phyloP scores from a whole-genome alignment of 345 rosid genomes.

The Stellera chamaejasme region DNA sequence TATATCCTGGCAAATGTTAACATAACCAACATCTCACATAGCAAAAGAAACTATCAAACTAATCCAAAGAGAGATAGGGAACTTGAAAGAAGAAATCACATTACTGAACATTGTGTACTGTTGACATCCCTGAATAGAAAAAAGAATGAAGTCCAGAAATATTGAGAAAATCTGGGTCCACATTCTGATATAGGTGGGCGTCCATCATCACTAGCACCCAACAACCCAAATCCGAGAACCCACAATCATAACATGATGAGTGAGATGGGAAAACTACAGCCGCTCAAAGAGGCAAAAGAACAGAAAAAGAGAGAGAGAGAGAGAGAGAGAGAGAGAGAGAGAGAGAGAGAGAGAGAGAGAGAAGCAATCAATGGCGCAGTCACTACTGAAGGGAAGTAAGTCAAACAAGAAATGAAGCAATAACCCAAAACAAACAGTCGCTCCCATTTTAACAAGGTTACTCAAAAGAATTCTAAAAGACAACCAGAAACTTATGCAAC shows the following conservation, averaged over 20 bases:
- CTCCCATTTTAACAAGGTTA: constrained; percentile 26
- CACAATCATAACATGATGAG: constrained; percentile 14
- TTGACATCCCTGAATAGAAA: constrained; percentile 6
- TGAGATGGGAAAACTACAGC: constrained; percentile 13
- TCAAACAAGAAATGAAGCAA: constrained; percentile 39
- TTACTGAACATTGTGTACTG: constrained; percentile 2
- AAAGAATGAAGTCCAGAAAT: not conserved
- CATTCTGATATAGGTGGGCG: constrained; percentile 21
- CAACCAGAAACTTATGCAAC: constrained; percentile 26
- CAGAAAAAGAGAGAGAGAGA: constrained; percentile 10
- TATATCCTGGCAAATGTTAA: too few relatives aligned
- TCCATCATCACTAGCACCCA: constrained; percentile 35
- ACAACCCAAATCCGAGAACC: constrained; percentile 27
- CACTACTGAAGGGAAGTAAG: constrained; percentile 34
- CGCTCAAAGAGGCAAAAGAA: constrained; percentile 14
- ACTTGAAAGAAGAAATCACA: not conserved
- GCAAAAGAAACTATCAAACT: too few relatives aligned
- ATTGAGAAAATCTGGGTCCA: constrained; percentile 17
- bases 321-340: too few relatives aligned
- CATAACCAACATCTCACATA: too few relatives aligned
- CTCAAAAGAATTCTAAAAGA: constrained; percentile 19
- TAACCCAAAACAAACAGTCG: constrained; percentile 13
- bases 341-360: too few relatives aligned
- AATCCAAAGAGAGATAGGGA: not conserved
- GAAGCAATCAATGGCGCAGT: constrained; percentile 42